Evolutionary conservation across 345 rosid species (phyloP).

Genomic region (Zanthoxylum bungeanum): DNA sequence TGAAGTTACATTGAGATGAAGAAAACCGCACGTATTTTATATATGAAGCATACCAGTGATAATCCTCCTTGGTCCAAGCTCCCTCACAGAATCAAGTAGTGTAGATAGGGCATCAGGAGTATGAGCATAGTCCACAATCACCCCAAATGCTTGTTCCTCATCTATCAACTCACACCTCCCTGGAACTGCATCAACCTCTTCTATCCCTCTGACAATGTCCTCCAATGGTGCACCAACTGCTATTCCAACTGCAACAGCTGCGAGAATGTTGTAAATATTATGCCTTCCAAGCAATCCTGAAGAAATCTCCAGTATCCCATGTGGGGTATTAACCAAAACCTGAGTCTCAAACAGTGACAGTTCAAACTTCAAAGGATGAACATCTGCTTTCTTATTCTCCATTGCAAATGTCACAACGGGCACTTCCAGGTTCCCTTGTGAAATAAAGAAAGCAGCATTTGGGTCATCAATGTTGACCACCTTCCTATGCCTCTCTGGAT

Average conservation of each 20-base stretch:
- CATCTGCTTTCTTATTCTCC: slow-evolving; percentile 85
- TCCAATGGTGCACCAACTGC: slow-evolving; percentile 94
- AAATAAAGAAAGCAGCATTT: slow-evolving; percentile 61
- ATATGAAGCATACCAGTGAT: slow-evolving; percentile 65
- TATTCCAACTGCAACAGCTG: slow-evolving; percentile 91
- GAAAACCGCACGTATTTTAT: background rate
- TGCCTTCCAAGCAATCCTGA: slow-evolving; percentile 87
- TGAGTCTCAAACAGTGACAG: slow-evolving; percentile 90
- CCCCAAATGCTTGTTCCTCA: slow-evolving; percentile 93
- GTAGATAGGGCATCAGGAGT: slow-evolving; percentile 85
- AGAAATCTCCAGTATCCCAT: slow-evolving; percentile 85
- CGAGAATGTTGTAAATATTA: slow-evolving; percentile 86
- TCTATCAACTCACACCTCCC: slow-evolving; percentile 95
- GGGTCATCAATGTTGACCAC: slow-evolving; percentile 88
- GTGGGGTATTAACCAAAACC: slow-evolving; percentile 84
- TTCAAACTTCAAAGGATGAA: slow-evolving; percentile 81
- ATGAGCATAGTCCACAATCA: slow-evolving; percentile 80
- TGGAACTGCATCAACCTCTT: slow-evolving; percentile 92
- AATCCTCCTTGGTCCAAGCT: slow-evolving; percentile 78
- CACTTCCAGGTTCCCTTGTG: slow-evolving; percentile 71
- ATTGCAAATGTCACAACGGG: slow-evolving; percentile 88
- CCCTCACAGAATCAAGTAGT: slow-evolving; percentile 82
- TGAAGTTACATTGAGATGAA: background rate
- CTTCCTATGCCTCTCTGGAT: slow-evolving; percentile 90
- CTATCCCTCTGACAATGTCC: slow-evolving; percentile 91